Evolutionary conservation across 768 basidiomycete species (phyloP).

Genomic region (Mycena haematopus): DNA sequence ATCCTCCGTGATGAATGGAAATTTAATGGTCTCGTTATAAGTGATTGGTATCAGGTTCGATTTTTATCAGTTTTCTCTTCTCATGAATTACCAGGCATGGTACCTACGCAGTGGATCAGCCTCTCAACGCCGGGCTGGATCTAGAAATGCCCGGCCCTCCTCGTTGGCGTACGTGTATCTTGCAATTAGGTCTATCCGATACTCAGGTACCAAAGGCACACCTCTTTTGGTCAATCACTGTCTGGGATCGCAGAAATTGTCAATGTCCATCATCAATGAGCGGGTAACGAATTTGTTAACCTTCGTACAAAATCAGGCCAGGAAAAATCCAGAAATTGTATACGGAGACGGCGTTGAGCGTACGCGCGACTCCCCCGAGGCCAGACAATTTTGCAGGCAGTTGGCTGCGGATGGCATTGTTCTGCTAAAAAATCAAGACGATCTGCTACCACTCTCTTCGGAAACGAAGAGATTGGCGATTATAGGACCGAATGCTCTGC

Average conservation of each 20-base stretch:
- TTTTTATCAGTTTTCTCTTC: neutral
- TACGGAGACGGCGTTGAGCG: conserved; percentile 68
- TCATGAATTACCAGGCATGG: conserved; percentile 60
- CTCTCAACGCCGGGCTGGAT: conserved; percentile 77
- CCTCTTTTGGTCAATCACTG: conserved; percentile 41
- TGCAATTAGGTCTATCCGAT: neutral
- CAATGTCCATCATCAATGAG: conserved; percentile 52
- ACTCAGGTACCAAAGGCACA: conserved; percentile 21
- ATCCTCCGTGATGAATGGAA: conserved; percentile 80
- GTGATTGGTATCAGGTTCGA: conserved; percentile 66
- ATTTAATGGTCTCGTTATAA: conserved; percentile 73
- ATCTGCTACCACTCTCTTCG: conserved; percentile 59
- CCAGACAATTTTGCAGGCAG: conserved; percentile 57
- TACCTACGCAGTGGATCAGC: conserved; percentile 69
- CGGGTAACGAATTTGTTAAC: conserved; percentile 56
- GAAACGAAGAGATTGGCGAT: conserved; percentile 59
- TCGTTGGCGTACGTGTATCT: conserved; percentile 63
- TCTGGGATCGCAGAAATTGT: conserved; percentile 58
- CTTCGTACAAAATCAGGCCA: conserved; percentile 64
- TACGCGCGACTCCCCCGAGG: conserved; percentile 58
- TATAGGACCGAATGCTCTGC: conserved; percentile 74
- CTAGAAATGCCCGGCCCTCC: conserved; percentile 81
- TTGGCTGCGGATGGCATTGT: conserved; percentile 70
- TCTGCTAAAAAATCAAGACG: conserved; percentile 64
- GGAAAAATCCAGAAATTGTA: conserved; percentile 61